Evolutionary conservation across 257 asterid species (phyloP).

Genomic region (Cynanchum wilfordii): DNA sequence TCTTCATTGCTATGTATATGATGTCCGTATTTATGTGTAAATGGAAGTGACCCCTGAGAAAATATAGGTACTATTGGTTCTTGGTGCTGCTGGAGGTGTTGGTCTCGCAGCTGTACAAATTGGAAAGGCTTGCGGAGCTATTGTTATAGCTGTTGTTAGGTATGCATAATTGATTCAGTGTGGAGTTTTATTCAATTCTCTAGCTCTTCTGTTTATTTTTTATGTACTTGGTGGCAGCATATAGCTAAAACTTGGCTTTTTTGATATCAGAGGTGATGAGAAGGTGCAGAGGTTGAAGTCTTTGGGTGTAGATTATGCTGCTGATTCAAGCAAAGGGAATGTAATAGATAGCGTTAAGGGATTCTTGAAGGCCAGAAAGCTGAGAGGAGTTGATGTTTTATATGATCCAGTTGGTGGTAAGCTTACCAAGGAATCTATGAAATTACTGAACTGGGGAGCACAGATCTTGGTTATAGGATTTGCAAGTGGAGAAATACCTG

Average conservation of each 20-base stretch:
- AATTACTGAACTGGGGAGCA: conserved; percentile 91
- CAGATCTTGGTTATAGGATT: conserved; percentile 88
- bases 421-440: conserved; percentile 70
- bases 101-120: conserved; percentile 95
- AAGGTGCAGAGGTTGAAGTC: conserved; percentile 71
- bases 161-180: conserved; percentile 14
- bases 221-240: not conserved
- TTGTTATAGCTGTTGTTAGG: conserved; percentile 92
- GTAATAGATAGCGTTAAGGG: conserved; percentile 66
- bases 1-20: not conserved
- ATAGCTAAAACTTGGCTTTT: conserved; percentile 17
- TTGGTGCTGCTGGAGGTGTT: conserved; percentile 99
- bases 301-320: conserved; percentile 82
- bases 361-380: conserved; percentile 61
- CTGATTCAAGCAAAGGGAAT: conserved; percentile 68
- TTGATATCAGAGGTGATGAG: conserved; percentile 59
- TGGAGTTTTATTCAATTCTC: not conserved
- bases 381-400: conserved; percentile 87
- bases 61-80: conserved; percentile 81
- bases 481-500: conserved; percentile 92
- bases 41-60: not conserved
- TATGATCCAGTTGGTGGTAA: conserved; percentile 98
- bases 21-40: not conserved
- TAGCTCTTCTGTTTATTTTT: not conserved
- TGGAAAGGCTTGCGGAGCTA: conserved; percentile 83